phyloP scores from a whole-genome alignment of 768 basidiomycete species.

The Aureoboletus auriporus region DNA sequence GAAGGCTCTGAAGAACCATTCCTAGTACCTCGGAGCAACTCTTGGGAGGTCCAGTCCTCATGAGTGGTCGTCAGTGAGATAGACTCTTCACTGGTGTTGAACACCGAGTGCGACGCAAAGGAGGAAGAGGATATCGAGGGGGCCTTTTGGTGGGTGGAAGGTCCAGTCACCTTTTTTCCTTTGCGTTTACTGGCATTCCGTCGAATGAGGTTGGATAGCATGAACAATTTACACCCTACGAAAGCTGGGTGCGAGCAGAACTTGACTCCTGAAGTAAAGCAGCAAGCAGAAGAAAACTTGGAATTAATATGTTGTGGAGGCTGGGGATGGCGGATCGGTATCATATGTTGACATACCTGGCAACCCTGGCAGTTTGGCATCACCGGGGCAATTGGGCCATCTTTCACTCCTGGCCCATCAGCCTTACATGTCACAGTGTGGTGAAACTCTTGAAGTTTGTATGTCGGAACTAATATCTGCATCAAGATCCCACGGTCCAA shows the following conservation, averaged over 20 bases:
- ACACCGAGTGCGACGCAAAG: slow-evolving; percentile 12
- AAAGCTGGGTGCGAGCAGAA: not conserved
- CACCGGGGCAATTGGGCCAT: too few relatives aligned
- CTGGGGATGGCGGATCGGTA: not conserved
- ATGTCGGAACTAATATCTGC: too few relatives aligned
- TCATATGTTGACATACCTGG: not conserved
- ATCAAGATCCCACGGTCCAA: too few relatives aligned
- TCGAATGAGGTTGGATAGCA: slow-evolving; percentile 29
- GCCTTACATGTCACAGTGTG: too few relatives aligned
- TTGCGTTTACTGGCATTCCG: slow-evolving; percentile 25
- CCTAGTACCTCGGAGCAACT: slow-evolving; percentile 15
- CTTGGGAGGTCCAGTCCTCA: too few relatives aligned
- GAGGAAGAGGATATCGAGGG: slow-evolving; percentile 4
- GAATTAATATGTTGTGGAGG: too few relatives aligned
- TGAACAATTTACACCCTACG: not conserved
- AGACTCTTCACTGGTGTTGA: slow-evolving; percentile 24
- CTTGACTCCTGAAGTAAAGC: not conserved
- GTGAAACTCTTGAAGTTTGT: too few relatives aligned
- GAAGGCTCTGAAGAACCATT: slow-evolving; percentile 1
- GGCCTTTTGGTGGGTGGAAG: slow-evolving; percentile 4
- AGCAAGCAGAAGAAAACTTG: not conserved
- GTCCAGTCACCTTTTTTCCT: slow-evolving; percentile 13
- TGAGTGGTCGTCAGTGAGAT: not conserved
- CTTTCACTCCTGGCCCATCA: too few relatives aligned
- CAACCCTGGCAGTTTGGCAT: slow-evolving; percentile 1